Base-by-base conservation (phyloP, 257 asterid species). In the Solanum chmielewskii region DNA sequence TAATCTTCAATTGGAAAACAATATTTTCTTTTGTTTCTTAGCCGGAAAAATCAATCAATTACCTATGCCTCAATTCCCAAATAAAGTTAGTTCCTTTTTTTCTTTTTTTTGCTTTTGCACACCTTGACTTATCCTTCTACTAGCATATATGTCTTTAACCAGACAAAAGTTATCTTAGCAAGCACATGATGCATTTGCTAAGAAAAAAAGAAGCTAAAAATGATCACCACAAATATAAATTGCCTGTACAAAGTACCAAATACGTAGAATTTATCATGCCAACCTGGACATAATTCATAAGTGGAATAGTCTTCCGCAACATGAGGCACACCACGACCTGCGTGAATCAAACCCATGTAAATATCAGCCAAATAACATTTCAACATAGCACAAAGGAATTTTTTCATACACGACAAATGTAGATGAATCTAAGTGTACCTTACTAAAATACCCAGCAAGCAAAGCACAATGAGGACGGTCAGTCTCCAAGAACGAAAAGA, bases 371-470 rank as follows among this genome's bases (percentile, higher is more conserved):
- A 64, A 35, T 33, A 31, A 15, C 52, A 23, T 33, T 86, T 35
- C 73, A 71, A 31, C 74, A 86, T 87, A 49, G 85, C 69, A 49
- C 85, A 81, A 29, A 81, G 85, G 44, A 49, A 11, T 29, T 81
- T 11, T 49, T 80, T 29, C 60, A 80, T 47, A 47, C 45, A 31
- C 13, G 33, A 86, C 11, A 44, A 86, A 52, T 76, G 81, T 20
- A 52, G 90, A 71, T 31, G 52, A 87, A 87, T 87, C 66, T 52
- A 80, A 76, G 84, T 91, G 64, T 89, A 96, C 99, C 98, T 97
- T 97, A 91, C 99, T 95, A 89, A 97, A 97, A 91, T 97, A 97
- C 90, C 99, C 99, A 83, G 99, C 98, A 91, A 97, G 87, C 85
- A 95, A 85, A 21, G 99, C 97, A 90, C 98, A 93, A 87, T 97